These are phyloP conservation scores for Trichoderma oligosporum DNA, from an alignment of 2,329 filamentous ascomycete genomes.

Conservation along the genomic window DNA sequence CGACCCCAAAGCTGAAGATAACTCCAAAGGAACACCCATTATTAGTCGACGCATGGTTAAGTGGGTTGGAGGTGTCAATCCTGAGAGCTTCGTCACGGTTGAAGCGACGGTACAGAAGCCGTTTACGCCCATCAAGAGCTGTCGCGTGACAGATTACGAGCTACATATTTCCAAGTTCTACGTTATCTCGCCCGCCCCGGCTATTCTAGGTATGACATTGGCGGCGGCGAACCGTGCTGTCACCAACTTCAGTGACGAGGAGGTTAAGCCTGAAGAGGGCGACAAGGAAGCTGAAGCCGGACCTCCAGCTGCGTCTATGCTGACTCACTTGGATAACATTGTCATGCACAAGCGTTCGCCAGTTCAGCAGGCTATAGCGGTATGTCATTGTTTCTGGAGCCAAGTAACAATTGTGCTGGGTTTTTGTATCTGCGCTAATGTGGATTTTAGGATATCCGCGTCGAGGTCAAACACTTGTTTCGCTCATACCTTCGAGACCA, in stretches of 20 bases:
- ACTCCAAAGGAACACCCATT: neutral
- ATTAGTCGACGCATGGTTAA: constrained; percentile 91
- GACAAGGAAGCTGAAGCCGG: constrained; percentile 42
- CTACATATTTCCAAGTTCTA: constrained; percentile 85
- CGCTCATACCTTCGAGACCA: constrained; percentile 71
- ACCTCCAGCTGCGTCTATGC: constrained; percentile 63
- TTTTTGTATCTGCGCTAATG: too few species aligned
- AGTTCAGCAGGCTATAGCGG: constrained; percentile 78
- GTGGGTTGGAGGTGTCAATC: constrained; percentile 69
- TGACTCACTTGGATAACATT: constrained; percentile 84
- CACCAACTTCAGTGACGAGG: constrained; percentile 57
- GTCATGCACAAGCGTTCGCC: constrained; percentile 89
- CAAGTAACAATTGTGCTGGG: neutral
- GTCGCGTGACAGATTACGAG: constrained; percentile 74
- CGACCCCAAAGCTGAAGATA: constrained; percentile 48
- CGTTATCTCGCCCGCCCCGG: constrained; percentile 62
- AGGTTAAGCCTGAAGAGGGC: constrained; percentile 33
- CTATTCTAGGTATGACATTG: constrained; percentile 55
- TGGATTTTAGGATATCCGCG: constrained; percentile 34
- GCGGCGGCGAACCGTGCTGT: constrained; percentile 53
- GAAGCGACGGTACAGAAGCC: constrained; percentile 79
- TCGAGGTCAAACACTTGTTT: constrained; percentile 66
- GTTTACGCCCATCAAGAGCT: constrained; percentile 82
- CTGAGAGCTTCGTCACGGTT: constrained; percentile 78
- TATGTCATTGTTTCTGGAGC: constrained; percentile 51